Base-by-base conservation (phyloP, 179 eudicot genomes). In the Beta corolliflora region DNA sequence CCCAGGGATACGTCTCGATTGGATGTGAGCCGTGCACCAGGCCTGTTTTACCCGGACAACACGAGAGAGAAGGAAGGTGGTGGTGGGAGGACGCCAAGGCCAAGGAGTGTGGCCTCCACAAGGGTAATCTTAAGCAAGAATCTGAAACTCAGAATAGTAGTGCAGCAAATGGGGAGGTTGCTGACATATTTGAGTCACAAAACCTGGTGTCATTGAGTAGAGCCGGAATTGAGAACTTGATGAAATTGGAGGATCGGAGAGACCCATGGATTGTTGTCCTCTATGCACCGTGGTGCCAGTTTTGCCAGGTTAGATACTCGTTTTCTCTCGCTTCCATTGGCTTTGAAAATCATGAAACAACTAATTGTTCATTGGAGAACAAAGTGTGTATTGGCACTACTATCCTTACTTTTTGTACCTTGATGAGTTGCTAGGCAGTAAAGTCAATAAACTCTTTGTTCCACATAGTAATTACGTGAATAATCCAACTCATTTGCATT, bases 41-140 rank as follows among this genome's bases (percentile, higher is more conserved):
- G 87, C 88, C 99, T 0, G 98, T 96, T 19, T 83, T 96, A 36
- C 99, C 98, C 0, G 98, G 97, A 14, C 98, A 96, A 59, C 99
- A 96, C 21, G 99, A 96, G 85, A 85, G 99, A 25, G 99, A 96
- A 77, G 99, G 99, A 70, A 85, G 99, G 74, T 96, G 99, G 99
- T 96, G 99, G 98, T 96, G 99, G 99, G 99, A 96, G 80, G 99
- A 96, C 82, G 94, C 99, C 61, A 92, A 88, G 88, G 99, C 99
- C 10, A 96, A 94, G 91, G 99, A 96, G 87, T 92, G 99, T 81
- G 99, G 99, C 25, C 94, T 96, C 5, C 99, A 96, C 83, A 96
- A 94, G 87, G 99, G 98, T 46, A 96, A 96, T 73, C 85, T 96
- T 36, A 94, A 91, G 91, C 87, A 88, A 53, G 91, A 82, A 29